phyloP scores from a whole-genome alignment of 345 rosid genomes.

The Jatropha curcas region DNA sequence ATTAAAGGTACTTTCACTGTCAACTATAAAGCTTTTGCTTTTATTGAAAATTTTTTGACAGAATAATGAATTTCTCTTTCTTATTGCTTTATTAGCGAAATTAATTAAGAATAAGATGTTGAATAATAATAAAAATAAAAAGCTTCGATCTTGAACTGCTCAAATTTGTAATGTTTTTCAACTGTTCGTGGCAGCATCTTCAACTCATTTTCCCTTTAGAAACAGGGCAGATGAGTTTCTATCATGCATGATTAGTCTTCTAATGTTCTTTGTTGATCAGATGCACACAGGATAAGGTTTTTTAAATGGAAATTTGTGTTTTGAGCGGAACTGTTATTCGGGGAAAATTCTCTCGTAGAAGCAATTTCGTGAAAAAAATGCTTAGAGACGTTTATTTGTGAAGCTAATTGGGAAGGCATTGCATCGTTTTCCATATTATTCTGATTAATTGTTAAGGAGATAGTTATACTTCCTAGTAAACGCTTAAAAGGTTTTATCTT shows the following conservation, averaged over 20 bases:
- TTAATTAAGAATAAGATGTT: background rate
- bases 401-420: background rate
- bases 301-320: too few relatives aligned
- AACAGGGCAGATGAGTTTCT: background rate
- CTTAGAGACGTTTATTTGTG: background rate
- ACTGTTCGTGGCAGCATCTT: too few relatives aligned
- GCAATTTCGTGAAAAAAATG: background rate
- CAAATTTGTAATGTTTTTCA: too few relatives aligned
- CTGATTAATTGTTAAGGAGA: too few relatives aligned
- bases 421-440: background rate
- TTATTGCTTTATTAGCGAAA: background rate
- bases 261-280: too few relatives aligned
- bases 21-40: background rate
- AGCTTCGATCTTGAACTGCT: background rate
- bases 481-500: background rate
- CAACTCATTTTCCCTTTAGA: background rate
- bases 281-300: too few relatives aligned
- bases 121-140: too few relatives aligned
- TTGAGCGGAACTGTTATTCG: too few relatives aligned
- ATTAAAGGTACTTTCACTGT: conserved; percentile 56
- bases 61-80: background rate
- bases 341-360: background rate
- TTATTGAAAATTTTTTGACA: background rate
- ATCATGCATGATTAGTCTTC: too few relatives aligned
- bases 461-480: too few relatives aligned